phyloP scores from a whole-genome alignment of 805 yeast species.

The Alloascoidea africana region DNA sequence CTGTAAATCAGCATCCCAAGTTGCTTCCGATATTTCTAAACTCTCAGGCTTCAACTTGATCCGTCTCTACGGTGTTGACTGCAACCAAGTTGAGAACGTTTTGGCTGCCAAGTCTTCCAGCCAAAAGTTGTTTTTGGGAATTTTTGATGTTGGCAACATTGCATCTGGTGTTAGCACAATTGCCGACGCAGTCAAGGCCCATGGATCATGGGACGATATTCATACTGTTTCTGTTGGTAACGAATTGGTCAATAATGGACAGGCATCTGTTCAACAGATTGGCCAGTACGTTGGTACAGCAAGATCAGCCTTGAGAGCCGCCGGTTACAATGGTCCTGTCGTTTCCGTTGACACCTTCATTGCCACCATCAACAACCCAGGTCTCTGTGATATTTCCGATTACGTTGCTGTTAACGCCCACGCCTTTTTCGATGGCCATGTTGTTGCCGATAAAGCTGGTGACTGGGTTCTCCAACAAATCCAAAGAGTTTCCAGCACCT shows the following conservation, averaged over 20 bases:
- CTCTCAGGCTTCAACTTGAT: conserved; percentile 40
- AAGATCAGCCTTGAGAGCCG: conserved; percentile 23
- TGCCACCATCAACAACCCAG: conserved; percentile 32
- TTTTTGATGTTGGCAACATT: conserved; percentile 43
- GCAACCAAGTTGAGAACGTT: conserved; percentile 64
- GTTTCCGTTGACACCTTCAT: conserved; percentile 46
- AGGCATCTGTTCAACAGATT: conserved; percentile 26
- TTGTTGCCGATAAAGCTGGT: conserved; percentile 35
- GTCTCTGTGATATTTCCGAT: conserved; percentile 35
- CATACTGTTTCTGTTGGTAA: conserved; percentile 43
- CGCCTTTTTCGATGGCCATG: conserved; percentile 44
- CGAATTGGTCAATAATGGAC: conserved; percentile 40
- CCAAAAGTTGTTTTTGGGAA: conserved; percentile 68
- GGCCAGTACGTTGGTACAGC: conserved; percentile 28
- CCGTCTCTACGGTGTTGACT: conserved; percentile 80
- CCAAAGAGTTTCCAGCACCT: conserved; percentile 22
- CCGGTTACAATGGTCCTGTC: conserved; percentile 32
- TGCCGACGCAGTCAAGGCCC: conserved; percentile 36
- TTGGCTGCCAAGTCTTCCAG: conserved; percentile 42
- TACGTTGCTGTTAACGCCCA: conserved; percentile 49
- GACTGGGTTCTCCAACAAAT: conserved; percentile 33
- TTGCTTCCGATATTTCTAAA: conserved; percentile 40
- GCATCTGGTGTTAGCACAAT: conserved; percentile 38
- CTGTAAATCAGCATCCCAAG: conserved; percentile 49
- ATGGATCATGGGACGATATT: conserved; percentile 71